Percentiles rank a stretch among this genome's conserved stretches.
These are phyloP conservation scores for Pichia rugopelliculosa DNA, from an alignment of 805 yeast species.

Conservation along the genomic window DNA sequence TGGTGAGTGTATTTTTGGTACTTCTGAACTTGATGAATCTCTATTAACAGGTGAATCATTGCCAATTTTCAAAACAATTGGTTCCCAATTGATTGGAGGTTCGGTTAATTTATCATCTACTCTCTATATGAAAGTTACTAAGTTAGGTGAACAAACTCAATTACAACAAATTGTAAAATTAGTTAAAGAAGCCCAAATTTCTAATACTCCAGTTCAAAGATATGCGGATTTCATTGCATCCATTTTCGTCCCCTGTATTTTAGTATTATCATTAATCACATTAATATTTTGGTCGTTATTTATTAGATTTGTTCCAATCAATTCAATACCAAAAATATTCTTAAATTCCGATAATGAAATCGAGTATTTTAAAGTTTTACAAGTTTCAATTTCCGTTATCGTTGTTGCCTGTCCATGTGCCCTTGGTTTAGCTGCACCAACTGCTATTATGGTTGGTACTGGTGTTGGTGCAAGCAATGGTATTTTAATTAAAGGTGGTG, in stretches of 20 bases:
- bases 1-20: conserved; percentile 72
- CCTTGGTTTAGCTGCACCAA: conserved; percentile 93
- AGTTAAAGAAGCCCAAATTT: conserved; percentile 83
- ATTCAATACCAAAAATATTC: conserved; percentile 23
- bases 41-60: conserved; percentile 85
- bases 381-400: conserved; percentile 81
- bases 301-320: conserved; percentile 18
- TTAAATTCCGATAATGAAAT: conserved; percentile 17
- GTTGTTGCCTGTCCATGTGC: conserved; percentile 99
- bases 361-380: conserved; percentile 33
- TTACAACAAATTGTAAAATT: conserved; percentile 78
- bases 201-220: conserved; percentile 85
- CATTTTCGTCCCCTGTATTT: conserved; percentile 71
- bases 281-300: conserved; percentile 53
- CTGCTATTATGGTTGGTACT: conserved; percentile 98
- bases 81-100: conserved; percentile 77
- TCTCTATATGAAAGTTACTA: conserved; percentile 58
- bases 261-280: conserved; percentile 56
- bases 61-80: conserved; percentile 57
- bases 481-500: conserved; percentile 89
- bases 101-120: conserved; percentile 77
- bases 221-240: conserved; percentile 83
- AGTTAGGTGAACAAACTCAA: conserved; percentile 78
- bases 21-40: conserved; percentile 82
- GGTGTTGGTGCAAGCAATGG: conserved; percentile 93